Evolutionary conservation across 148 eudicot genomes (phyloP), one percentile per base, ranked within the genome.

Genomic region (Heliosperma pusillum): DNA sequence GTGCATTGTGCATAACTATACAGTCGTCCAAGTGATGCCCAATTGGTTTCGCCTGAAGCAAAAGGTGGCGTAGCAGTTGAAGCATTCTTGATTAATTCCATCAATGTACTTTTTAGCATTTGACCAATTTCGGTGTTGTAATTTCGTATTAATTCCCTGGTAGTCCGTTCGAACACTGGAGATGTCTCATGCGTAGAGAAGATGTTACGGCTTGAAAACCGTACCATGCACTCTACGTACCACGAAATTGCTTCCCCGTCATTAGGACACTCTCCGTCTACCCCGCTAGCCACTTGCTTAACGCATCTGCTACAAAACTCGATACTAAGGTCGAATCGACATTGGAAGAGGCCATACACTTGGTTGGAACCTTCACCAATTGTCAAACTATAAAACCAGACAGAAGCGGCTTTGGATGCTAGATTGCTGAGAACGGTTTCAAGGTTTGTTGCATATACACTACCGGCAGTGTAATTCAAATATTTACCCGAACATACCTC

Each of bases 191-290:
- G 1, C 53, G 0, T 10, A 15, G 60, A 11, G 26, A 59, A 67
- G 11, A 79, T 73, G 8, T 19, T 6, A 0, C 81, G 77, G 30
- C 59, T 73, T 67, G 81, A 1, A n/a, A 73, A 79, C 3, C 81
- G 81, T 9, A 79, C n/a, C 75, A 64, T 70, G 8, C 82, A 80
- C 20, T 79, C 71, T 7, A 59, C 24, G 30, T 66, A 61, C 82
- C 85, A 82, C 3, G 68, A 13, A 10, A 72, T 72, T 6, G 77
- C 13, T 47, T 47, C 77, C 24, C 50, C 77, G 6, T 33, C 79
- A 9, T 72, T 2, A 1, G 79, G 74, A 13, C 85, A 82, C 1
- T 19, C 29, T 3, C 27, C n/a, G 0, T 60, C 17, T 0, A 81
- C 24, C 1, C 25, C 29, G 8, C 1, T 2, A 0, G 73, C 3